Base-by-base conservation (phyloP, 306 rosid species). In the Canavalia gladiata region DNA sequence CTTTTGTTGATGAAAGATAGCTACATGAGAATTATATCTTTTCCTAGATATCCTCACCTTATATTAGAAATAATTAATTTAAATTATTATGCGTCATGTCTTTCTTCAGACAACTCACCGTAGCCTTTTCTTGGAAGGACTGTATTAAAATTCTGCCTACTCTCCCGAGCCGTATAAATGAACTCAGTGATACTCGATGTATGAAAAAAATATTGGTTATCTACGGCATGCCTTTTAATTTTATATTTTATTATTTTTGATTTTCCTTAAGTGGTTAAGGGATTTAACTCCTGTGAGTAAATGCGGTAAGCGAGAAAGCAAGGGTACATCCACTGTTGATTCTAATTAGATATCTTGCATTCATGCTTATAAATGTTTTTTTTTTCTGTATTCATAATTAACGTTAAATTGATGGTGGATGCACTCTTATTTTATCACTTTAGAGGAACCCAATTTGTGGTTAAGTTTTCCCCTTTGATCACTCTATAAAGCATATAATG, bases 121-220 rank as follows among this genome's bases (percentile, higher is more conserved):
- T 62, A 29, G 50, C 52, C 39, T 43, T 5, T 84, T 60, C 0
- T 45, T 54, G 10, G 29, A 76, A 45, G 72, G 55, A 41, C 63
- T 8, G 3, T 52, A 30, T 52, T 73, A 33, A 77, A 60, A 35
- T 51, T 18, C 11, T 68, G 39, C 9, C 52, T 58, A 65, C 80
- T 66, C 31, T 12, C 12, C 28, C 8, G 37, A 55, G 50, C 65
- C 55, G 5, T 49, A 46, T 74, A 43, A 63, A 68, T 64, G 81
- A 75, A 69, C 37, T 57, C 8, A 28, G 2, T 73, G 60, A 74
- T 66, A 35, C 52, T 68, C 47, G 30, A 39, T 51, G 63, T 50
- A 33, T 64, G 82, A 72, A 78, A 69, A 68, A 64, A 39, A 82
- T 75, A 52, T 64, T 55, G 42, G 60, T 73, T 43, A 42, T 42